Base-by-base conservation (phyloP, 805 yeast species). In the Candida cerambycidarum region DNA sequence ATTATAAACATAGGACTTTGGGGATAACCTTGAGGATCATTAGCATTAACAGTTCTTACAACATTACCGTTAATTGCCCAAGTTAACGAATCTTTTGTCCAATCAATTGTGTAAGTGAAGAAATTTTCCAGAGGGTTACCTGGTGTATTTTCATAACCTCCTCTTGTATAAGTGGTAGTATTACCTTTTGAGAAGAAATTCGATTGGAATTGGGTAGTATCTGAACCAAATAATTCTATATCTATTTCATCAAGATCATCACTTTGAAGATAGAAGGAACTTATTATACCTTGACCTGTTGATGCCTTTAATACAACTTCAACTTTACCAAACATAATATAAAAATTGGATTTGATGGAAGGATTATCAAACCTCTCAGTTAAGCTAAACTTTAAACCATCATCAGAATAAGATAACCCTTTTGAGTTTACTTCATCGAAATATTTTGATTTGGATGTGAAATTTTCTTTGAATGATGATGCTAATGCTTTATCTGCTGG, bases 181-280 rank as follows among this genome's bases (percentile, higher is more conserved):
- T 82, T 67, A 46, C 96, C 97, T 60, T 89, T 85, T 28, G 89
- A 79, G 68, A 88, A 89, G 62, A 64, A 90, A 59, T 85, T 85
- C 18, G 89, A 73, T 65, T 87, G 95, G 53, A 85, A 79, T 58
- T 87, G 83, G 32, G 78, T 72, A 18, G 71, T 70, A 58, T 89
- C 95, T 37, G 86, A 81, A 14, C 97, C 97, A 34, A 85, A 71
- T 82, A 93, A 85, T 62, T 90, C 97, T 38, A 85, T 57, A 65
- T 90, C 97, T 36, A 90, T 80, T 65, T 90, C 97, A 63, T 90
- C 97, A 50, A 83, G 69, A 55, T 85, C 96, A 60, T 90, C 97
- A 33, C 76, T 68, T 58, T 88, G 95, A 42, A 89, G 71, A 50
- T 83, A 87, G 52, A 89, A 79, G 2, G 93, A 82, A 0, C 96